Conservation (phyloP, 2,329 filamentous ascomycete genomes). For the Colletotrichum endophyticum region DNA sequence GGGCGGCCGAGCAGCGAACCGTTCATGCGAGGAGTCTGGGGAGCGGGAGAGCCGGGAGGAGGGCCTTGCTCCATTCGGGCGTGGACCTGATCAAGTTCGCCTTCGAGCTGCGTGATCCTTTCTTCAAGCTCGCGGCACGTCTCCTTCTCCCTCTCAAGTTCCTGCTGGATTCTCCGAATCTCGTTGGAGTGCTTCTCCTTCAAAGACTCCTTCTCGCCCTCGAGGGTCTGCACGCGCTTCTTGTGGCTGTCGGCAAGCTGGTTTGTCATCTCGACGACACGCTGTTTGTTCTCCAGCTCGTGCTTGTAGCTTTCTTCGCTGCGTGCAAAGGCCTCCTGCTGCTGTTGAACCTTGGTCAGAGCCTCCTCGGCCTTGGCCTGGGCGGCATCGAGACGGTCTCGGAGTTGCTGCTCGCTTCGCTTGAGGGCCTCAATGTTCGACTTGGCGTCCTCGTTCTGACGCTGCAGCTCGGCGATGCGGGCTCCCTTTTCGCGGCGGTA, state of each 20-base stretch:
- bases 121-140: constrained; percentile 52
- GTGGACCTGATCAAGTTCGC: constrained; percentile 59
- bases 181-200: constrained; percentile 71
- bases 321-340: constrained; percentile 82
- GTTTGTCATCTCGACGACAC: constrained; percentile 82
- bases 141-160: constrained; percentile 60
- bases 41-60: constrained; percentile 49
- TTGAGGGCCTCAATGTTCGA: constrained; percentile 79
- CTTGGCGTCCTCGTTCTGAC: constrained; percentile 83
- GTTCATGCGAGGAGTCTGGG: constrained; percentile 67
- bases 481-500: constrained; percentile 95
- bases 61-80: constrained; percentile 49
- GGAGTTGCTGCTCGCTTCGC: constrained; percentile 79
- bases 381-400: constrained; percentile 81
- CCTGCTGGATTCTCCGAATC: constrained; percentile 58
- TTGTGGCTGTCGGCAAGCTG: constrained; percentile 77
- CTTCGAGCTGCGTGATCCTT: constrained; percentile 54
- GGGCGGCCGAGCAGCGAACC: constrained; percentile 57
- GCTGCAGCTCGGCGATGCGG: constrained; percentile 85
- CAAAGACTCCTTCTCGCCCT: constrained; percentile 62
- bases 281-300: constrained; percentile 80
- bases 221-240: constrained; percentile 72
- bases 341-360: constrained; percentile 79
- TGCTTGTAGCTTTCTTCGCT: constrained; percentile 87
- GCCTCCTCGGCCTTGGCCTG: constrained; percentile 88